Base-by-base conservation (phyloP, 495 filamentous ascomycete species). In the Amphirosellinia nigrospora region DNA sequence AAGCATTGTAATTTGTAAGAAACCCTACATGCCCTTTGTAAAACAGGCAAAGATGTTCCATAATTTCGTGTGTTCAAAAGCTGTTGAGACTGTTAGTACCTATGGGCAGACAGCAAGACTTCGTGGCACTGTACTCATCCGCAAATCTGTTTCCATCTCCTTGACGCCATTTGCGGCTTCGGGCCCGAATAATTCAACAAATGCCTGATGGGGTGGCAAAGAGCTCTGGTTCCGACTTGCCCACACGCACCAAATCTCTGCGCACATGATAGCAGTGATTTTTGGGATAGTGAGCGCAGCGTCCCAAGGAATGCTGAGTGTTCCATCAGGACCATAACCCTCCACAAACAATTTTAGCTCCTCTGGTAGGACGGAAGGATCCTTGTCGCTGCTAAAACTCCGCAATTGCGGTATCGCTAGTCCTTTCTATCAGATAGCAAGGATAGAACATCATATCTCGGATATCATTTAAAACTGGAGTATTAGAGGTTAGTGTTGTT, bases 241-340 rank as follows among this genome's bases (percentile, higher is more conserved):
- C 64, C 64, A 67, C 26, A 26, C 28, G 32, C 64, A 67, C 64
- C 64, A 67, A 15, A 58, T 67, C 64, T 67, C 64, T 4, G 50
- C 64, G 28, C 64, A 67, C 21, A 67, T 3, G 8, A 46, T 4
- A 13, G 52, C 52, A 0, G 21, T 10, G 3, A 46, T 30, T 1
- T 10, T 4, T 1, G 15, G 5, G 6, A 46, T 6, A 7, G 16
- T 0, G 38, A 67, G 50, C 3, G 13, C 7, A 21, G 3, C 4
- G 7, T 5, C 0, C 21, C 9, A 52, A 58, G 50, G 50, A 9
- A 23, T 1, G 8, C 11, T n/a, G 0, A 0, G 34, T 36, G 2
- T 36, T 39, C 21, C 28, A 26, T 50, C 45, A 38, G 6, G 30
- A 52, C 9, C 32, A 38, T 0, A 26, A 13, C 39, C 46, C 4